These are phyloP conservation scores for Hyphopichia fennica DNA, from an alignment of 1,139 yeast species.

Conservation along the genomic window DNA sequence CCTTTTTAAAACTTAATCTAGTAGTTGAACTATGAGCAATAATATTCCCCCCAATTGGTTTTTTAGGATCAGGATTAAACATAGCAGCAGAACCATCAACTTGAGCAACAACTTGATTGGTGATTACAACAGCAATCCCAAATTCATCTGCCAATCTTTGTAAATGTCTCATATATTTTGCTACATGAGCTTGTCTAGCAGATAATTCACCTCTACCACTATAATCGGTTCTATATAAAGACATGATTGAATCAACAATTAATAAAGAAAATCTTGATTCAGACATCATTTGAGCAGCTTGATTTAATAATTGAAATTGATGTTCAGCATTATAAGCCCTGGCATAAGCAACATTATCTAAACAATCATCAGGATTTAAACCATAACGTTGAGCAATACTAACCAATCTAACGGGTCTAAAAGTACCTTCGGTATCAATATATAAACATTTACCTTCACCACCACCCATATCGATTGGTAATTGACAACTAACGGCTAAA, in stretches of 20 bases:
- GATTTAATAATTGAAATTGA: constrained; percentile 79
- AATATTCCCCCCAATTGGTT: constrained; percentile 98
- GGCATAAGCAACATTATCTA: constrained; percentile 96
- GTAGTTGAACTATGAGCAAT: constrained; percentile 97
- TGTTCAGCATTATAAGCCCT: constrained; percentile 97
- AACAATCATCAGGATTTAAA: constrained; percentile 88
- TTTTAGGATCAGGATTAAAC: constrained; percentile 97
- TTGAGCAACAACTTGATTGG: constrained; percentile 97
- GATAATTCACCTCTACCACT: constrained; percentile 95
- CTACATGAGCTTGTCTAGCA: constrained; percentile 93
- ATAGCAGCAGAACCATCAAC: constrained; percentile 86
- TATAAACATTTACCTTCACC: constrained; percentile 98
- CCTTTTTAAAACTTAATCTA: constrained; percentile 83
- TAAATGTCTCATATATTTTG: constrained; percentile 85
- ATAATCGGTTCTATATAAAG: constrained; percentile 91
- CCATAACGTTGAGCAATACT: constrained; percentile 93
- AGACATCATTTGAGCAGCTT: constrained; percentile 96
- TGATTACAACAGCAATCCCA: constrained; percentile 97
- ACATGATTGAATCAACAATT: constrained; percentile 96
- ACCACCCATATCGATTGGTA: constrained; percentile 97
- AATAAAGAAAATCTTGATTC: constrained; percentile 79
- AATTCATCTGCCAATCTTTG: constrained; percentile 96
- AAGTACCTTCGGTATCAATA: constrained; percentile 96
- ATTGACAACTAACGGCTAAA: constrained; percentile 92
- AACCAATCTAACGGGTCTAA: constrained; percentile 85